Conservation (phyloP, 805 yeast species). For the Jamesozyma rosinii region DNA sequence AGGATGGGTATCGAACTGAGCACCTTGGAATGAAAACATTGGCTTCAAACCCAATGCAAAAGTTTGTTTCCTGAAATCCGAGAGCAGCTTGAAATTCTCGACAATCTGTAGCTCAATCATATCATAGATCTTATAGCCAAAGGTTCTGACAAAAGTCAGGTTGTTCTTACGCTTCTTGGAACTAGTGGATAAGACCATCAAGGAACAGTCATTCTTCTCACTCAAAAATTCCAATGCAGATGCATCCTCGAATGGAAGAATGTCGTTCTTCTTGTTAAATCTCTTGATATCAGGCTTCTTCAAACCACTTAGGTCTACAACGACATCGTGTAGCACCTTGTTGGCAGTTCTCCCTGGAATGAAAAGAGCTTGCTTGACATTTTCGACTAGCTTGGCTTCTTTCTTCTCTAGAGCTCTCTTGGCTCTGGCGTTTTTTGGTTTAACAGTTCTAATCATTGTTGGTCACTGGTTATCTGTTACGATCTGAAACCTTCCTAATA, state of each 20-base stretch:
- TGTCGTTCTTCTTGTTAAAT: constrained; percentile 78
- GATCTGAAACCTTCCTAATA: too few relatives aligned
- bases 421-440: constrained; percentile 91
- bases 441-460: constrained; percentile 40
- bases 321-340: constrained; percentile 74
- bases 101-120: constrained; percentile 82
- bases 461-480: too few relatives aligned
- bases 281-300: constrained; percentile 87
- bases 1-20: constrained; percentile 84
- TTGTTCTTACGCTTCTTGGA: constrained; percentile 92
- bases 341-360: constrained; percentile 81
- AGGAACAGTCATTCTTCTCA: constrained; percentile 86
- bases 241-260: constrained; percentile 89
- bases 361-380: constrained; percentile 80
- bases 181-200: constrained; percentile 67
- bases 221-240: constrained; percentile 79
- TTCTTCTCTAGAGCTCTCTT: constrained; percentile 87
- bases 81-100: constrained; percentile 57
- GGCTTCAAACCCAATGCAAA: constrained; percentile 88
- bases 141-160: constrained; percentile 78
- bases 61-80: constrained; percentile 72
- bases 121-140: constrained; percentile 82
- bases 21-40: constrained; percentile 86
- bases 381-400: constrained; percentile 83
- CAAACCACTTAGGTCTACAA: constrained; percentile 79